Base-by-base conservation (phyloP, 2,329 filamentous ascomycete genomes). In the Colletotrichum liaoningense region DNA sequence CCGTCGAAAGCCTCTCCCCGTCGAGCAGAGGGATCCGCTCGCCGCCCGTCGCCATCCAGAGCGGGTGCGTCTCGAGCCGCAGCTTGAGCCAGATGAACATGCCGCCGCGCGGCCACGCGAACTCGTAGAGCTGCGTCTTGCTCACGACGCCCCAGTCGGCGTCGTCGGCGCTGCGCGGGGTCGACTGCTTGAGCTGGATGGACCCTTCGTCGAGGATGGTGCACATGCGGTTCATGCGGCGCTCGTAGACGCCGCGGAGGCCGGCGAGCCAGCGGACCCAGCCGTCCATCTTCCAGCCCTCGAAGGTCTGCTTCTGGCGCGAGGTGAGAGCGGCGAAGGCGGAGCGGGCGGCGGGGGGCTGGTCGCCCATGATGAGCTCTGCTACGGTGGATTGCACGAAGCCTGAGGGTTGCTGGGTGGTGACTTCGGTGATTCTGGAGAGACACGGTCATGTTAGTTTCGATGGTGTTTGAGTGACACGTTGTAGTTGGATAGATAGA, bases 221-320 rank as follows among this genome's bases (percentile, higher is more conserved):
- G 82, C 92, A 93, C 94, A 98, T 97, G 75, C 86, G 84, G 78
- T 89, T 89, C 94, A 98, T 97, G 72, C 95, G 91, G 54, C 92
- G 88, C 85, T 97, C 94, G 83, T 98, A 98, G 77, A 91, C 90
- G 69, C 93, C 94, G 30, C 95, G 91, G 16, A 98, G 88, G 8
- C 95, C 95, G 74, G 93, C 93, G 28, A 98, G 90, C 95, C 95
- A 98, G 76, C 94, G 92, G 16, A 98, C 93, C 94, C 94, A 98
- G 75, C 95, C 95, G 74, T 92, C 91, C 75, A 92, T 90, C 78
- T 94, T 88, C 95, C 95, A 98, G 72, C 93, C 88, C 26, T 76
- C 73, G 75, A 88, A 89, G 56, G 79, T 72, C 58, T 87, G 85
- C 52, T 90, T 87, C 71, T 86, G 83, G 49, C 82, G 81, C 3